Base-by-base conservation (phyloP, 306 rosid species). In the Begonia loranthoides region DNA sequence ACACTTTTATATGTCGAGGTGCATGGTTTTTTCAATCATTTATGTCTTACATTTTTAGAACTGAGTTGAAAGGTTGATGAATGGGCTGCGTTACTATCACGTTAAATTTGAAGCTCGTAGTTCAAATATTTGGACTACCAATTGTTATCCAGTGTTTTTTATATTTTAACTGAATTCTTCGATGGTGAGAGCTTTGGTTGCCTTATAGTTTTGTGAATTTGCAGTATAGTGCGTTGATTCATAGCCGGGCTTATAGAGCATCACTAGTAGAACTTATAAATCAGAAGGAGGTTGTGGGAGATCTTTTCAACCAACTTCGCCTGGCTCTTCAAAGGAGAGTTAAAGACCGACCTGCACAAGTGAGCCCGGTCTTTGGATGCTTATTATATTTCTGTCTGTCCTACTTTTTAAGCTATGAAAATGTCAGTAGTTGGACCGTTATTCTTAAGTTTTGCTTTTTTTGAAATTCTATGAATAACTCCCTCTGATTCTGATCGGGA, bases 231-330 rank as follows among this genome's bases (percentile, higher is more conserved):
- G 94, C 99, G 47, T 57, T 90, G 74, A 86, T 90, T 55, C 47
- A 6, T 17, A 69, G 88, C 71, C 82, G 70, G 45, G 69, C 59
- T 54, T 67, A 70, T 72, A 79, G 99, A 76, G 85, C 68, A 55
- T 68, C 84, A 51, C 59, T 86, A 49, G 70, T 86, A 64, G 95
- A 90, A 69, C 95, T 90, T 58, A 61, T 87, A 58, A 90, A 86
- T 81, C 94, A 90, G 62, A 90, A 90, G 80, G 95, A 90, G 73
- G 76, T 72, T 13, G 77, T 83, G 36, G 99, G 95, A 44, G 95
- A 90, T 76, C 94, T 80, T 62, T 90, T 90, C 59, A 86, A 90
- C 71, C 99, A 90, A 73, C 92, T 86, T 59, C 94, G 99, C 57
- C 86, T 90, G 43, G 99, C 99, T 50, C 60, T 74, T 41, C 99